Evolutionary conservation across 1,139 yeast genomes (phyloP), one percentile per base, ranked within the genome.

Genomic region (Pichia sp.): DNA sequence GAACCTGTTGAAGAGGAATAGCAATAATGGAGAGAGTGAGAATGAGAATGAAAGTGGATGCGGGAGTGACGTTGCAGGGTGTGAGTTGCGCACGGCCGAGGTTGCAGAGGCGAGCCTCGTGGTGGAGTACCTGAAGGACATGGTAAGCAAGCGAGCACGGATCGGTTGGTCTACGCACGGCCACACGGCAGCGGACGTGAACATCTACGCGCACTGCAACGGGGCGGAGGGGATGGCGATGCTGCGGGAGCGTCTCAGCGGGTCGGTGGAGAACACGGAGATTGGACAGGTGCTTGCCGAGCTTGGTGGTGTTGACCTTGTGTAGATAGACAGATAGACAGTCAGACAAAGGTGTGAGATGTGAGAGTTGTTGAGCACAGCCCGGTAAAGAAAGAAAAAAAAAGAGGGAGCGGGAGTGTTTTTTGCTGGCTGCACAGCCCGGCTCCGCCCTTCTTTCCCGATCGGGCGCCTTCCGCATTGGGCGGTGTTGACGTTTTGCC

Each of bases 111-210:
- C 49, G 31, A 50, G 51, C 35, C 47, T 50, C 18, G 59, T 70
- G 11, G 68, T 69, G 46, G 71, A 70, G 43, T 63, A 66, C 31
- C 52, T 80, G 42, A 72, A 80, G 53, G 67, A 76, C 43, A 71
- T 84, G 72, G 73, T 84, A 7, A 77, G 88, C 2, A 52, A 62
- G 11, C 72, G 93, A 46, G 84, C 95, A 0, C 79, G 79, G 56
- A 74, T 84, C 26, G 93, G 94, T 6, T 86, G 94, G 94, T 69
- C 91, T 8, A 84, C 95, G 0, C 88, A 81, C 52, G 95, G 94
- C 21, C 96, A 86, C 58, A 77, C 91, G 18, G 94, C 93, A 0
- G 95, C 85, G 12, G 95, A 86, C 60, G 95, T 86, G 26, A 84
- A 84, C 54, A 79, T 85, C 39, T 86, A 84, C 58, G 91, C 79